Percentiles rank a stretch among this genome's conserved stretches.
Conservation (phyloP, 2,329 filamentous ascomycete species). For the Cytospora mali region DNA sequence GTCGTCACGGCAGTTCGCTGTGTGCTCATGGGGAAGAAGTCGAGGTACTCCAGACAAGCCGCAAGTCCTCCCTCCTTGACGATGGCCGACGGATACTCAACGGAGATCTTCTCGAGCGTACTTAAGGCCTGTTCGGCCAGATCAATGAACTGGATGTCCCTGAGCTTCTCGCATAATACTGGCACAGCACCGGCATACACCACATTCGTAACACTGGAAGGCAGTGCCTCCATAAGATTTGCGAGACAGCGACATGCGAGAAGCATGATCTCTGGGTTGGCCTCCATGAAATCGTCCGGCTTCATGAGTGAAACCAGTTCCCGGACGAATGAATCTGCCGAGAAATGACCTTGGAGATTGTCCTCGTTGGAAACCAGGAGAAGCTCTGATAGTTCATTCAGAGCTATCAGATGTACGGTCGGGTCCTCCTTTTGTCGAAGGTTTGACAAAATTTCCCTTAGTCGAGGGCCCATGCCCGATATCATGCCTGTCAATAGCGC, state of each 20-base stretch:
- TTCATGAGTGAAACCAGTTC: conserved; percentile 93
- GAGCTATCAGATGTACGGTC: conserved; percentile 84
- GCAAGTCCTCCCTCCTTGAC: conserved; percentile 94
- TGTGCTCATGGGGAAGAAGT: conserved; percentile 97
- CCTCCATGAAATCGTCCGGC: conserved; percentile 79
- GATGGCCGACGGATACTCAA: conserved; percentile 92
- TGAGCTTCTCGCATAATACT: conserved; percentile 88
- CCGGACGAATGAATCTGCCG: conserved; percentile 91
- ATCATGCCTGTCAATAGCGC: conserved; percentile 90
- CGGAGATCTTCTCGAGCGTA: conserved; percentile 95
- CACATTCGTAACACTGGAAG: conserved; percentile 89
- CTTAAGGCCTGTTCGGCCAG: conserved; percentile 95
- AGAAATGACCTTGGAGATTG: conserved; percentile 92
- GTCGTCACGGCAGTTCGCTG: conserved; percentile 96
- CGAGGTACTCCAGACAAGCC: conserved; percentile 92
- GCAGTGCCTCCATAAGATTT: conserved; percentile 96
- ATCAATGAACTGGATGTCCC: conserved; percentile 97
- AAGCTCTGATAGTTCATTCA: conserved; percentile 92
- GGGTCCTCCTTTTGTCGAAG: conserved; percentile 83
- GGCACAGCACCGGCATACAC: conserved; percentile 97
- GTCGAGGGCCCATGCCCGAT: conserved; percentile 76
- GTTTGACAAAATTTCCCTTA: conserved; percentile 76
- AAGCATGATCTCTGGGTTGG: conserved; percentile 96
- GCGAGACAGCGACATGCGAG: conserved; percentile 93
- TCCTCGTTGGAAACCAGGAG: conserved; percentile 95